These are phyloP conservation scores for Xylariaceae sp. DNA, from an alignment of 2,329 filamentous ascomycete genomes.

Conservation along the genomic window DNA sequence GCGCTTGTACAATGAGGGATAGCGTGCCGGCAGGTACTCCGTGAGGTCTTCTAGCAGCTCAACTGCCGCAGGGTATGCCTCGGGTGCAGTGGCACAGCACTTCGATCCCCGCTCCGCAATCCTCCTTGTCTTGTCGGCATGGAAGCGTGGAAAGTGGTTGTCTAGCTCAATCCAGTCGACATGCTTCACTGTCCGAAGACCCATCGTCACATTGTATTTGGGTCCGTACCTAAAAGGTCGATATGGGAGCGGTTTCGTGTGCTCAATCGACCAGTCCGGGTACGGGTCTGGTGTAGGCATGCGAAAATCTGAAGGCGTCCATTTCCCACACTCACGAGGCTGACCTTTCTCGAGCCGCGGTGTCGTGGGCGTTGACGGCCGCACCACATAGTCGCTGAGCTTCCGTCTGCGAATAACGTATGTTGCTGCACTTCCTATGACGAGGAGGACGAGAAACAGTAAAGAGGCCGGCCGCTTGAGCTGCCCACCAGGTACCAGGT, in stretches of 20 bases:
- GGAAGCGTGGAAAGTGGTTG: slow-evolving; percentile 75
- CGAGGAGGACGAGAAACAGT: slow-evolving; percentile 25
- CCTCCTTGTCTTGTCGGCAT: slow-evolving; percentile 71
- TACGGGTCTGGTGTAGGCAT: slow-evolving; percentile 55
- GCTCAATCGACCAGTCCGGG: slow-evolving; percentile 69
- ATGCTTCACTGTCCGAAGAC: slow-evolving; percentile 71
- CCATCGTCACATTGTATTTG: slow-evolving; percentile 79
- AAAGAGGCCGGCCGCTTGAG: slow-evolving; percentile 18
- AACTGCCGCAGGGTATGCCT: slow-evolving; percentile 73
- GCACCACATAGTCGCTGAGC: slow-evolving; percentile 9
- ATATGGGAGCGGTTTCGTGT: slow-evolving; percentile 77
- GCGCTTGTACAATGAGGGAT: slow-evolving; percentile 71
- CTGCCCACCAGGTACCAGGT: slow-evolving; percentile 3
- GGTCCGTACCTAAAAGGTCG: slow-evolving; percentile 79
- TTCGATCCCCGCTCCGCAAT: slow-evolving; percentile 70
- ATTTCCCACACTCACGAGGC: slow-evolving; percentile 37
- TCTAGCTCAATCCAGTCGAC: slow-evolving; percentile 87
- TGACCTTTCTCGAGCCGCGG: slow-evolving; percentile 37
- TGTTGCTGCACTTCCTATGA: slow-evolving; percentile 24
- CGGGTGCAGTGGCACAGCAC: slow-evolving; percentile 71
- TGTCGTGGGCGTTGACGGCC: slow-evolving; percentile 33
- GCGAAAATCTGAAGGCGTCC: slow-evolving; percentile 37
- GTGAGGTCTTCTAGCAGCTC: slow-evolving; percentile 78
- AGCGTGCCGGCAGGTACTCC: slow-evolving; percentile 74
- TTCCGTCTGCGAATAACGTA: slow-evolving; percentile 29